Evolutionary conservation across 495 filamentous ascomycete genomes (phyloP).

Genomic region (Pyrenula massariospora): DNA sequence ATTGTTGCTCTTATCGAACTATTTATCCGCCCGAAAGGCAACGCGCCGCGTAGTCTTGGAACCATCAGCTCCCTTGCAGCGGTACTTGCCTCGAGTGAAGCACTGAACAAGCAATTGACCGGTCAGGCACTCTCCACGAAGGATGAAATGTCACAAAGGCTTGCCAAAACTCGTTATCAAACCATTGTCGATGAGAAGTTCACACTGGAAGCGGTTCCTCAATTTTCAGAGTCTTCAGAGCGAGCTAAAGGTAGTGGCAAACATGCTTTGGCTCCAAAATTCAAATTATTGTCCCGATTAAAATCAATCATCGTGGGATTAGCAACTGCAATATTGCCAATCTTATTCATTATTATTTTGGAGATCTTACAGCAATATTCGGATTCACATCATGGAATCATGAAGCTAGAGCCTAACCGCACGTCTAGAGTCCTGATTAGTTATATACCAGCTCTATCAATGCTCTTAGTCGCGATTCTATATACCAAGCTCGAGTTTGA

Average conservation of each 20-base stretch:
- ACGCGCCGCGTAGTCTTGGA: not conserved
- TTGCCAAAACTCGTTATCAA: too few relatives aligned
- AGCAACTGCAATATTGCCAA: too few relatives aligned
- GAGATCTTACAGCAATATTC: not conserved
- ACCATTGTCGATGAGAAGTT: too few relatives aligned
- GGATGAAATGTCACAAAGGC: not conserved
- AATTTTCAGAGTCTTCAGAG: too few relatives aligned
- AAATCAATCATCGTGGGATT: too few relatives aligned
- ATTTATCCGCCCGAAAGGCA: not conserved
- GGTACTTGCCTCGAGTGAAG: not conserved
- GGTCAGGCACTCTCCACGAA: not conserved
- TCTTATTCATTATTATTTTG: not conserved
- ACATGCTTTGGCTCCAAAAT: too few relatives aligned
- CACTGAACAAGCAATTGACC: not conserved
- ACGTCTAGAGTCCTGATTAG: not conserved
- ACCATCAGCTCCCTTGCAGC: not conserved
- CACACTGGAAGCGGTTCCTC: too few relatives aligned
- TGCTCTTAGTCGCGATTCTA: conserved; percentile 7
- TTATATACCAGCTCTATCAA: conserved; percentile 10
- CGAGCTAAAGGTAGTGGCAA: too few relatives aligned
- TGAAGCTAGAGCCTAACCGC: not conserved
- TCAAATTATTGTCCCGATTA: too few relatives aligned
- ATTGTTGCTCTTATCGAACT: not conserved
- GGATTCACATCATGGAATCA: not conserved
- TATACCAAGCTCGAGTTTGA: conserved; percentile 4